Base-by-base conservation (phyloP, 2,329 filamentous ascomycete species). In the Podosphaera xanthii region DNA sequence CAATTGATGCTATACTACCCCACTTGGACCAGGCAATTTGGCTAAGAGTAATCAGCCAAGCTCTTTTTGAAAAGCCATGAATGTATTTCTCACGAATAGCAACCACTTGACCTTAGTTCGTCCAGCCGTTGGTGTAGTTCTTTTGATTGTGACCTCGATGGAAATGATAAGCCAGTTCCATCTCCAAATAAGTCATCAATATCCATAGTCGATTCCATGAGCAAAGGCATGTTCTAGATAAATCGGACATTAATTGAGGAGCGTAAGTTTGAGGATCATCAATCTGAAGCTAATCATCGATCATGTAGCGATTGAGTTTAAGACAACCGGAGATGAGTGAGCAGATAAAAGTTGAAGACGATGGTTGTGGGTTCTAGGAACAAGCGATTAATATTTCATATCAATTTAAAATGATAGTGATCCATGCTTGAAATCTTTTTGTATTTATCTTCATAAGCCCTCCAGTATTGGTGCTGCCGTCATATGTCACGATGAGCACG, bases 11-110 rank as follows among this genome's bases (percentile, higher is more conserved):
- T 64, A 97, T 87, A 61, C 84, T 88, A 50, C 91, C 91, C 61
- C 82, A 79, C 66, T 83, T 89, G 9, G 91, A 95, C 90, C 91
- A 97, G 36, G 86, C 82, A 59, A 96, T 78, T 63, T 81, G 81
- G 69, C 89, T 94, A 63, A 54, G 30, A 54, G 57, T n/a, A 30
- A 48, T 60, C 56, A 61, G 52, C 58, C 14, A 59, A 22, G 2
- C 3, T 22, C 22, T 44, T 38, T 44, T 57, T 35, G 55, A 53
- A 36, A 30, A 36, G 31, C n/a, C 54, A 10, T 49, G 35, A 33
- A 14, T 35, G 22, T 12, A n/a, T 7, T n/a, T 76, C 82, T 72
- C 80, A 92, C 88, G 89, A 85, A 75, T 83, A 87, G 69, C 86
- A 92, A 14, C 88, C 88, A 60, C 79, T 79, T 60, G 77, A 74